Conservation (phyloP, 2,329 filamentous ascomycete genomes). For the Talaromyces amestolkiae region DNA sequence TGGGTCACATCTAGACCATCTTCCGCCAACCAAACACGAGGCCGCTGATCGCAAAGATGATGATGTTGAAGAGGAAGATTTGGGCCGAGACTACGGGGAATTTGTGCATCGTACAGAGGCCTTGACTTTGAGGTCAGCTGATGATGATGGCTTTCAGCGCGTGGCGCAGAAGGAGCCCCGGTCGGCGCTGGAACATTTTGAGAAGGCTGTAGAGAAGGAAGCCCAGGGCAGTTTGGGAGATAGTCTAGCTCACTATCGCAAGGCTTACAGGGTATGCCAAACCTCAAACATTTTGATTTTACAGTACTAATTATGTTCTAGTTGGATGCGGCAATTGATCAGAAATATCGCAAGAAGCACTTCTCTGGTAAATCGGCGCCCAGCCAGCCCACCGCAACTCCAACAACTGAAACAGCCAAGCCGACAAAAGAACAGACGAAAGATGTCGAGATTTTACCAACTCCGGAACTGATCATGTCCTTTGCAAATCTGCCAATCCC, state of each 20-base stretch:
- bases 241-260: conserved; percentile 82
- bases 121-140: conserved; percentile 35
- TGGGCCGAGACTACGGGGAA: conserved; percentile 27
- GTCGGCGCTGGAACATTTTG: conserved; percentile 88
- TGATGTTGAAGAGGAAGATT: conserved; percentile 33
- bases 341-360: conserved; percentile 85
- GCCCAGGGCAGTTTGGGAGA: conserved; percentile 81
- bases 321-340: conserved; percentile 82
- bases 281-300: not conserved
- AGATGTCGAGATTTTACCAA: conserved; percentile 48
- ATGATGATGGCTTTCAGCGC: conserved; percentile 38
- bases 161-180: conserved; percentile 52
- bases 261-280: conserved; percentile 72
- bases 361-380: conserved; percentile 63
- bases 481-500: conserved; percentile 71
- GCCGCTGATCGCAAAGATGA: conserved; percentile 40
- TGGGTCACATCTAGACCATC: conserved; percentile 27
- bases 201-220: conserved; percentile 86
- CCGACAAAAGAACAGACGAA: conserved; percentile 50
- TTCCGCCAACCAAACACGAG: conserved; percentile 42
- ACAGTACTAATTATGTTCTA: conserved; percentile 39
- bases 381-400: not conserved
- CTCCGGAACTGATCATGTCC: conserved; percentile 69
- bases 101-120: conserved; percentile 37
- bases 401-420: conserved; percentile 53